Evolutionary conservation across 2,329 filamentous ascomycete genomes (phyloP), one percentile per base, ranked within the genome.

Genomic region (Venturia pyrina): DNA sequence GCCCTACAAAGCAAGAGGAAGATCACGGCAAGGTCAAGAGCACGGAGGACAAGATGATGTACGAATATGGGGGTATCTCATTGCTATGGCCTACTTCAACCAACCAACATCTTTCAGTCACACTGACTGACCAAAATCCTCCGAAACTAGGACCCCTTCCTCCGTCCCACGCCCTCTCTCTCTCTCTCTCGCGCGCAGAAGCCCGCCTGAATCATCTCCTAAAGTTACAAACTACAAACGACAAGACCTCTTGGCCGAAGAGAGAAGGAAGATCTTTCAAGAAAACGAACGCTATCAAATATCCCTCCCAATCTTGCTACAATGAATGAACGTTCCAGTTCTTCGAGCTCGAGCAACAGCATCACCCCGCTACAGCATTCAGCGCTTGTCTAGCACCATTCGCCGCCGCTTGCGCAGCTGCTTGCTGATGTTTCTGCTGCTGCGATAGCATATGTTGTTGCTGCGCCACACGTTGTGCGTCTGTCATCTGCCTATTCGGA

Each of bases 271-370:
- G 11, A 28, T 37, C 19, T n/a, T 34, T 59, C 32, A 32, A 19
- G n/a, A 62, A 44, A n/a, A 44, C 40, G 11, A 44, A 62, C 60
- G 60, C 60, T 62, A 62, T 62, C 60, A 62, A 43, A 43, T 46
- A 46, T 19, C 6, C 37, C 60, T 28, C 60, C 37, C 37, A 62
- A 46, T 15, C 37, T 3, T 62, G 15, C 40, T 24, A 62, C 37
- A 43, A 8, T 15, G n/a, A 43, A 24, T 8, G 15, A n/a, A 61
- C 43, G 1, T 13, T 3, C 4, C 24, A 62, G 15, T 2, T 15
- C 7, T 5, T 46, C 32, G 28, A 46, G 21, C 24, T 5, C 24
- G 11, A 24, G 21, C 21, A 21, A 24, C 34, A 60, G 28, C 56
- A 62, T 43, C 60, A 46, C 15, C 34, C 40, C 4, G 60, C 32